phyloP scores from a whole-genome alignment of 73 alveolate species.

The Blepharisma stoltei region DNA sequence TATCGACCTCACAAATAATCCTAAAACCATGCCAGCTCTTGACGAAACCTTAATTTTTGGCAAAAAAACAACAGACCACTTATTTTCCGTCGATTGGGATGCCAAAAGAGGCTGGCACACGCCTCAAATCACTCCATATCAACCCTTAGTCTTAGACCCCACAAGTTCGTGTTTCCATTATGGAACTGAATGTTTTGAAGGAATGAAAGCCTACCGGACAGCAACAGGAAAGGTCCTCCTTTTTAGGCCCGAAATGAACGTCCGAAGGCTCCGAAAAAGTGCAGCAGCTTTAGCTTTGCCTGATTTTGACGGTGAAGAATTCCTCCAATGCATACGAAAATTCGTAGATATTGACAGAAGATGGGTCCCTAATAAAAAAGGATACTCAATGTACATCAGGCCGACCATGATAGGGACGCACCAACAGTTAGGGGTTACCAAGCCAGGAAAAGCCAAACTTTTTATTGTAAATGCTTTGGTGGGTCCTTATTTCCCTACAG shows the following conservation, averaged over 20 bases:
- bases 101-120: slow-evolving; percentile 58
- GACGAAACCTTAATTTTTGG: slow-evolving; percentile 42
- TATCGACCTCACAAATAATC: slow-evolving; percentile 24
- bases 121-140: slow-evolving; percentile 53
- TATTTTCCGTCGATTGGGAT: slow-evolving; percentile 58
- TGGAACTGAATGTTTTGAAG: slow-evolving; percentile 66
- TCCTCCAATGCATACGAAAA: slow-evolving; percentile 54
- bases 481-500: slow-evolving; percentile 86
- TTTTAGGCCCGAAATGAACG: slow-evolving; percentile 60
- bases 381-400: slow-evolving; percentile 73
- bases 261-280: slow-evolving; percentile 45
- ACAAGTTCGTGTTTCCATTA: slow-evolving; percentile 62
- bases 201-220: slow-evolving; percentile 59
- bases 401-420: slow-evolving; percentile 84
- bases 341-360: slow-evolving; percentile 62
- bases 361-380: slow-evolving; percentile 77
- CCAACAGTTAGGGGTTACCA: slow-evolving; percentile 62
- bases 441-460: slow-evolving; percentile 62
- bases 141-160: slow-evolving; percentile 54
- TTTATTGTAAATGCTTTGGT: slow-evolving; percentile 71
- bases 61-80: slow-evolving; percentile 50
- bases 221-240: slow-evolving; percentile 31
- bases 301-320: slow-evolving; percentile 48
- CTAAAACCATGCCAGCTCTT: background rate
- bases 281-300: slow-evolving; percentile 50